Base-by-base conservation (phyloP, 371 early-diverging fungal genomes). In the Syncephalastrum racemosum region DNA sequence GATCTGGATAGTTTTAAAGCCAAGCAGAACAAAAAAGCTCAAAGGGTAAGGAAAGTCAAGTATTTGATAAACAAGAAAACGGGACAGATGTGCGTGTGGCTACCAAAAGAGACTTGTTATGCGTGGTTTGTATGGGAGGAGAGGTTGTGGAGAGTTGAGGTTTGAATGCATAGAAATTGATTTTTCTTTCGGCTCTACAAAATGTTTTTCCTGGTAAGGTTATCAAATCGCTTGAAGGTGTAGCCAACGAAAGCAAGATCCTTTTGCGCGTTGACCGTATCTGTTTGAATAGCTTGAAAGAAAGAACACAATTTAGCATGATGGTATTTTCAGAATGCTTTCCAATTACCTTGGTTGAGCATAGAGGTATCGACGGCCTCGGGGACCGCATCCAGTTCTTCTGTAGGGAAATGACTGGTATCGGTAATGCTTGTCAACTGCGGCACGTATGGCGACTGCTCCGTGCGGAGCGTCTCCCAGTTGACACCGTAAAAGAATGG, bases 181-280 rank as follows among this genome's bases (percentile, higher is more conserved):
- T 31, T 31, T 25, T 31, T 31, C 36, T 31, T 31, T 20, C 4
- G 7, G 47, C 24, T 23, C 63, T 82, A 92, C 60, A 90, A 73
- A 19, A 87, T 88, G 67, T 92, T 88, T 61, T 87, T 86, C 61
- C 83, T 81, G 18, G 92, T 90, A 25, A 92, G 64, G 58, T 88
- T 88, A 59, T 97, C 97, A 72, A 95, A 97, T 45, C 93, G 79
- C 70, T 95, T 96, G 67, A 88, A 97, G 14, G 97, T 97, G 73
- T 95, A 97, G 23, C 97, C 97, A 40, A 97, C 94, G 80, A 97
- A 97, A 25, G 97, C 96, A 56, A 97, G 73, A 58, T 96, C 96
- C 68, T 91, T 92, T 67, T 88, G 88, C 53, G 88, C 83, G 58
- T 81, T 73, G 50, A 77, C 77, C 4, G 73, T 74, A 58, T 61